Evolutionary conservation across 208 protist genomes (phyloP).

Genomic region (Crithidia thermophila): DNA sequence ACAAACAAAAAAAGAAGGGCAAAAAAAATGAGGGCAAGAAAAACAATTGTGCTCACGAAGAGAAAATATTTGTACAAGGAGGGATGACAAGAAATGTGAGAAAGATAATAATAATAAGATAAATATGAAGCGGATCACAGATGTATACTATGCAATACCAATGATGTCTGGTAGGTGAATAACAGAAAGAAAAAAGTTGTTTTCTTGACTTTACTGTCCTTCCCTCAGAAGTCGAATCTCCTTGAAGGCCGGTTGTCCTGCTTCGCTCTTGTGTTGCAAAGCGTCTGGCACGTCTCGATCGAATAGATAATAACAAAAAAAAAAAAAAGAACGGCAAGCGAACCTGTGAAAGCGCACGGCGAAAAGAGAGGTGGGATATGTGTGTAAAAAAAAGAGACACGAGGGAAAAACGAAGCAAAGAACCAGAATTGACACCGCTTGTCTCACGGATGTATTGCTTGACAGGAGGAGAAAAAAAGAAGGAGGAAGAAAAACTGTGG

Average conservation of each 20-base stretch:
- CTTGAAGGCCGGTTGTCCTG: no score
- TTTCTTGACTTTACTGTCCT: no score
- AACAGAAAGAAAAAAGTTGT: neutral
- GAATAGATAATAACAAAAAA: conserved; percentile 5
- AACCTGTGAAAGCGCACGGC: no score
- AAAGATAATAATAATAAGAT: conserved; percentile 21
- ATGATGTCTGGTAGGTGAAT: no score
- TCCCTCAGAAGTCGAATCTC: no score
- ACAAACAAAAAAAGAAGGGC: neutral
- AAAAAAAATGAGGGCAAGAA: conserved; percentile 3
- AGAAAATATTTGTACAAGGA: no score
- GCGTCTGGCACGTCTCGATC: no score
- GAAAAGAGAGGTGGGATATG: neutral
- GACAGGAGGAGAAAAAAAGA: neutral
- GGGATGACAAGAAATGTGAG: no score
- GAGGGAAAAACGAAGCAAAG: neutral
- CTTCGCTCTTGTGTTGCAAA: no score
- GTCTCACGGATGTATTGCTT: no score
- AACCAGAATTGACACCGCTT: no score
- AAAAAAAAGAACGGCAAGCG: no score
- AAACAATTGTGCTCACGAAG: neutral
- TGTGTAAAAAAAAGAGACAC: neutral
- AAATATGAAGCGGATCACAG: conserved; percentile 9
- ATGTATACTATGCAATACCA: neutral
- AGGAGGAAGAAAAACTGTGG: neutral